Evolutionary conservation across 192 early-diverging fungal species (phyloP), one percentile per base, ranked within the genome.

Genomic region (Radiomyces spectabilis): DNA sequence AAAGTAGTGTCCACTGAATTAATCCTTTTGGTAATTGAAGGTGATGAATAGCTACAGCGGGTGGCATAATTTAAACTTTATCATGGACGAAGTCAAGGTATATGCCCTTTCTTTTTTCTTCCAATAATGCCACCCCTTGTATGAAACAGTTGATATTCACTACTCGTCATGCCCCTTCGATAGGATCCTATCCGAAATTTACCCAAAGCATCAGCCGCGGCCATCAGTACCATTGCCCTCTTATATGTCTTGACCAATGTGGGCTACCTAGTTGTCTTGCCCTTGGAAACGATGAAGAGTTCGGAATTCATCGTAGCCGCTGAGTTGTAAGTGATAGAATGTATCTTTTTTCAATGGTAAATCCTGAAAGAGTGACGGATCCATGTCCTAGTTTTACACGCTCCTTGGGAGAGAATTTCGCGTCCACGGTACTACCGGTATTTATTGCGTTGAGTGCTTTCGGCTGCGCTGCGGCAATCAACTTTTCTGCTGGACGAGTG

Each of bases 11-110:
- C 30, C 15, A 12, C 18, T 25, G 2, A 0, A n/a, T 41, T 27
- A 16, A 4, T 33, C 15, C 22, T 26, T n/a, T n/a, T n/a, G n/a
- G n/a, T n/a, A 15, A 44, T 25, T 30, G 19, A 39, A 43, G 25
- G 33, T 48, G 16, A 59, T 52, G 21, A 53, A 52, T 39, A 47
- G 51, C 2, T 65, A 59, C n/a, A 49, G 49, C 22, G 63, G 63
- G 5, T 65, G 46, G 29, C 46, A 65, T 34, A 58, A 58, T 27
- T 41, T 65, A 13, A 48, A 65, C 30, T 54, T 44, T n/a, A 42
- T 58, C n/a, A 33, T 54, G 26, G 63, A 65, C 42, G 63, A 65
- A 53, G 37, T 65, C 5, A 65, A 59, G 39, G 59, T 54, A 46
- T 30, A 26, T 33, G 18, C 7, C 19, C 0, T 2, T 19, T 45